Evolutionary conservation across 2,329 filamentous ascomycete genomes (phyloP).

Genomic region (Cercospora canescens): DNA sequence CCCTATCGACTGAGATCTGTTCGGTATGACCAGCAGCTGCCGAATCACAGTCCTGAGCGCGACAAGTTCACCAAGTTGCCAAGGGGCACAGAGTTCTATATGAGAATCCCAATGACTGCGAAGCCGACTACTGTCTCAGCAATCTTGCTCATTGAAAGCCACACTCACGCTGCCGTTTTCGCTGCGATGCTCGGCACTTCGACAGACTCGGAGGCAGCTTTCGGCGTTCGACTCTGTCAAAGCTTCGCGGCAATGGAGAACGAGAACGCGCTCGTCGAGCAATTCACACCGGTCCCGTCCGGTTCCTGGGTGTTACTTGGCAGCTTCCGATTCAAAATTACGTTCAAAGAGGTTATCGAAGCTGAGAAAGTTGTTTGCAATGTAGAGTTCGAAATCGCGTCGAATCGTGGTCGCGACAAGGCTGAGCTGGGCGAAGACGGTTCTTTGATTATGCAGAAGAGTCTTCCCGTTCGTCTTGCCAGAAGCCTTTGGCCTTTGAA

Average conservation of each 20-base stretch:
- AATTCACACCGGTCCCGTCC: background rate
- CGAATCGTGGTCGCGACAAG: background rate
- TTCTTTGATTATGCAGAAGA: background rate
- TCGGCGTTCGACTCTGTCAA: background rate
- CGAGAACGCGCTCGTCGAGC: too few species aligned
- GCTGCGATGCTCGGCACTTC: background rate
- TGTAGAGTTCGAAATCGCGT: background rate
- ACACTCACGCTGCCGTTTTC: background rate
- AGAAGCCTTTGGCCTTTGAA: background rate
- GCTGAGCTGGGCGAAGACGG: background rate
- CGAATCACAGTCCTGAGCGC: background rate
- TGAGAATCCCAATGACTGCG: background rate
- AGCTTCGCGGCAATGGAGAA: too few species aligned
- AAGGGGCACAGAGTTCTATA: background rate
- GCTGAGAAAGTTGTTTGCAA: background rate
- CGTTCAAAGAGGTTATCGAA: background rate
- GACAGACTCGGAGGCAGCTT: background rate
- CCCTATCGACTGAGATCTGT: background rate
- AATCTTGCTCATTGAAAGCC: background rate
- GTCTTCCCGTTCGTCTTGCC: background rate
- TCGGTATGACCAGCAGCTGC: background rate
- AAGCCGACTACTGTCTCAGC: background rate
- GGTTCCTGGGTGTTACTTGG: background rate
- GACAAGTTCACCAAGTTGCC: background rate
- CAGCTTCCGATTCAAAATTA: background rate